These are phyloP conservation scores for Penicillium sp. DNA, from an alignment of 2,329 filamentous ascomycete genomes.

Conservation along the genomic window DNA sequence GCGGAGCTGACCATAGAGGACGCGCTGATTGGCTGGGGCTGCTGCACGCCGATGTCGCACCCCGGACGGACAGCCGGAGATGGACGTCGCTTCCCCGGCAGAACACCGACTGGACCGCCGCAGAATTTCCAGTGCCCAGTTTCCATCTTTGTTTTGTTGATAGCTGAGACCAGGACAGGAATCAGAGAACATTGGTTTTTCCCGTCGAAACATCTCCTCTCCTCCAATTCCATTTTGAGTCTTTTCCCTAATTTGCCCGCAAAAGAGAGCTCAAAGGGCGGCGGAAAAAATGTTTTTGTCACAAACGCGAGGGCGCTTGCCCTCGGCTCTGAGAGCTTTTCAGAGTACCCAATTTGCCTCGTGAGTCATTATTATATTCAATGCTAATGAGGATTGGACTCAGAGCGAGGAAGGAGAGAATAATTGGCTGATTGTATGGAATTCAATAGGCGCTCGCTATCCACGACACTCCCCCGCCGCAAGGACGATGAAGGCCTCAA, in stretches of 20 bases:
- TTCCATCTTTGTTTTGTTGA: not conserved
- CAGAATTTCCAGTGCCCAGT: not conserved
- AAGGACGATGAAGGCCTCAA: conserved; percentile 62
- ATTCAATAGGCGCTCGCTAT: conserved; percentile 29
- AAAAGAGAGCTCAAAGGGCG: not conserved
- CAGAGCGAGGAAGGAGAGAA: not conserved
- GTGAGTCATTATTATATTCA: conserved; percentile 2
- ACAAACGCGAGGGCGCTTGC: conserved; percentile 27
- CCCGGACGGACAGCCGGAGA: conserved; percentile 1
- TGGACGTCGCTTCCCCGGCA: conserved; percentile 8
- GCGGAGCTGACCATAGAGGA: not conserved
- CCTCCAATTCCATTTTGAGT: not conserved
- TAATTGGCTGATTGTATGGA: conserved; percentile 12
- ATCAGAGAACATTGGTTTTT: not conserved
- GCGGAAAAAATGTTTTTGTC: conserved; percentile 24
- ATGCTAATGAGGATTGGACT: conserved; percentile 11
- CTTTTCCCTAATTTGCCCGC: not conserved
- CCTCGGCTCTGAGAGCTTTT: conserved; percentile 23
- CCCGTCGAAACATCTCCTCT: not conserved
- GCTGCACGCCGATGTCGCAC: conserved; percentile 1
- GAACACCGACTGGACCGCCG: not conserved
- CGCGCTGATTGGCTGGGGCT: conserved; percentile 7
- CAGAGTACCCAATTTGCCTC: conserved; percentile 17
- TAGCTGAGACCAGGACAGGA: not conserved
- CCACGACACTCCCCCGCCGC: conserved; percentile 45